Conservation (phyloP, 2,329 filamentous ascomycete species). For the Colletotrichum siamense region DNA sequence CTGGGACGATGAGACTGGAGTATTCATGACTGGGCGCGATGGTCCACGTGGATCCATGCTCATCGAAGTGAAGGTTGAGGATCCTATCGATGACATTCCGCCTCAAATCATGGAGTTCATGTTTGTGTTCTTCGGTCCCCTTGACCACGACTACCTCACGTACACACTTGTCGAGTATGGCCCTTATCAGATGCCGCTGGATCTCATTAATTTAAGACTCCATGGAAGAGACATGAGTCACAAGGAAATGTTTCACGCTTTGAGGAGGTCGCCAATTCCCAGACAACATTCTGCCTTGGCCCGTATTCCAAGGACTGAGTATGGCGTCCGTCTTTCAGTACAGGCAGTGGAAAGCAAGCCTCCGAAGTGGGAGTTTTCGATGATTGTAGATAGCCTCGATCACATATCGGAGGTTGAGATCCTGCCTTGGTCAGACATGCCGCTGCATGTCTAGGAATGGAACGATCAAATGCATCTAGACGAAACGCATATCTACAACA, state of each 20-base stretch:
- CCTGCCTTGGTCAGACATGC: background rate
- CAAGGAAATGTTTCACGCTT: background rate
- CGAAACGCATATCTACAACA: background rate
- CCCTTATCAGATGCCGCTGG: background rate
- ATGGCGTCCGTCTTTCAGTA: background rate
- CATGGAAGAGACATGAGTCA: background rate
- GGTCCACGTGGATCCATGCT: background rate
- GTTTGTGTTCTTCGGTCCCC: background rate
- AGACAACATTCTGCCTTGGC: background rate
- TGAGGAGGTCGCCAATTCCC: background rate
- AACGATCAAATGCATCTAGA: background rate
- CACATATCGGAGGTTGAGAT: background rate
- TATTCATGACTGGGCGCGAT: background rate
- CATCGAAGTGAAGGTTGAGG: background rate
- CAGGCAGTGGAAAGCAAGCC: background rate
- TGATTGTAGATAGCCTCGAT: background rate
- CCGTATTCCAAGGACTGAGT: background rate
- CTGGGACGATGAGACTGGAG: background rate
- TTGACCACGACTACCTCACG: background rate
- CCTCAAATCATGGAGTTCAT: background rate
- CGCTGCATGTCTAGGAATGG: background rate
- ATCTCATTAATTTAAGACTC: background rate
- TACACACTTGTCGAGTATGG: background rate
- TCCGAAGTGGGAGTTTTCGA: background rate
- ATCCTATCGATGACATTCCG: background rate